phyloP scores from a whole-genome alignment of 2,329 filamentous ascomycete genomes.

The Aspergillus viridinutans region DNA sequence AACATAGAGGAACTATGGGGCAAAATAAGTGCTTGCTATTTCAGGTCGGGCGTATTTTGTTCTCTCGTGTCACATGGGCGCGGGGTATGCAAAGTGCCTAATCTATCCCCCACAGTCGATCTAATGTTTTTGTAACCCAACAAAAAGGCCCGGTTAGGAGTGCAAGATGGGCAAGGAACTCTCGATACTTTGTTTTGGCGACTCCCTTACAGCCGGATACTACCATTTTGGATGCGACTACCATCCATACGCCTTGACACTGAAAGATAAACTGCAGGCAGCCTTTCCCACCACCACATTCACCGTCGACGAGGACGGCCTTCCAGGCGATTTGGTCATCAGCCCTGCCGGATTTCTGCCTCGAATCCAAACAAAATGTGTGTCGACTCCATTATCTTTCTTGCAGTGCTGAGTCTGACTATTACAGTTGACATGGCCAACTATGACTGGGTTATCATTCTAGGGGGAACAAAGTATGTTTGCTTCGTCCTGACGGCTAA shows the following conservation, averaged over 20 bases:
- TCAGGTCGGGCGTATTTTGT: too few species aligned
- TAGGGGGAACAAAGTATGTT: constrained; percentile 58
- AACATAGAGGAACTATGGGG: too few species aligned
- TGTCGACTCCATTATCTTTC: neutral
- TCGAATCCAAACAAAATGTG: constrained; percentile 29
- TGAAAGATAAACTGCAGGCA: constrained; percentile 46
- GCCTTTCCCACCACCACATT: constrained; percentile 45
- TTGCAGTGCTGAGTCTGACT: neutral
- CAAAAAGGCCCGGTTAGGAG: too few species aligned
- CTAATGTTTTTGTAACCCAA: too few species aligned
- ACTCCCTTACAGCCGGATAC: constrained; percentile 61
- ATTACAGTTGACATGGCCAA: constrained; percentile 7
- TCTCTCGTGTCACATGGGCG: too few species aligned
- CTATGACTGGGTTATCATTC: constrained; percentile 60
- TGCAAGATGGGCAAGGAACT: constrained; percentile 9
- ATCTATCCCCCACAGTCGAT: too few species aligned
- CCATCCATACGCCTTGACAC: constrained; percentile 52
- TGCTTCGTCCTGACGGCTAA: neutral
- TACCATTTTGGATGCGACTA: constrained; percentile 38
- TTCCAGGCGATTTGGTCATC: constrained; percentile 50
- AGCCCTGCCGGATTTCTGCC: constrained; percentile 26
- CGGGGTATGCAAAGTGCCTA: too few species aligned
- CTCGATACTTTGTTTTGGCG: constrained; percentile 59
- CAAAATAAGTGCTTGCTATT: too few species aligned
- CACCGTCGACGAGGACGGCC: constrained; percentile 45